phyloP scores from a whole-genome alignment of 208 protist genomes.

The Wallacemonas sp. region DNA sequence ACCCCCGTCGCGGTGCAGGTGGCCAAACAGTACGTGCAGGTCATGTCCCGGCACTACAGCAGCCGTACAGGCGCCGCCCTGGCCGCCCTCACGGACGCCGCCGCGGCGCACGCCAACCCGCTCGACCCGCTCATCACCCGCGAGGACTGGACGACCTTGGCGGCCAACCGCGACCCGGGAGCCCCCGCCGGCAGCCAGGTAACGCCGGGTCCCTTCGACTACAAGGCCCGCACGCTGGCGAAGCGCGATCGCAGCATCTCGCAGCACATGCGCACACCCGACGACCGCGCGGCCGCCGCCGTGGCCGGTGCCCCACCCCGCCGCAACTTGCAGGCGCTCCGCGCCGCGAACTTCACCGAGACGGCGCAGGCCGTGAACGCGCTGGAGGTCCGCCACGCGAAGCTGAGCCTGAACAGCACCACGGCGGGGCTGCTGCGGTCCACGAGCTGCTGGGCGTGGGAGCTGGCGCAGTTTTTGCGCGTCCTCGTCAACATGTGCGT shows the following conservation, averaged over 20 bases:
- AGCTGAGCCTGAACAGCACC: conserved; percentile 42
- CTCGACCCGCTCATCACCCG: conserved; percentile 67
- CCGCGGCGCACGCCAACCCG: conserved; percentile 44
- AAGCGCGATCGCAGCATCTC: conserved; percentile 75
- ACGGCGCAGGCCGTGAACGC: conserved; percentile 49
- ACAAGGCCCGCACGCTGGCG: conserved; percentile 47
- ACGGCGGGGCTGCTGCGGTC: conserved; percentile 38
- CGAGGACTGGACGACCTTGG: conserved; percentile 53
- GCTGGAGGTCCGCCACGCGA: conserved; percentile 46
- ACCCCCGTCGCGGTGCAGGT: conserved; percentile 55
- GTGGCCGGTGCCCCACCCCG: conserved; percentile 14
- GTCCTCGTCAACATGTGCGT: conserved; percentile 59
- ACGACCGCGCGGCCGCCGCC: conserved; percentile 15
- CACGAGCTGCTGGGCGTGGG: conserved; percentile 69
- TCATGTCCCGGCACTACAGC: conserved; percentile 58
- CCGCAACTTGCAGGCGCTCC: conserved; percentile 32
- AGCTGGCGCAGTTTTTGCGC: conserved; percentile 54
- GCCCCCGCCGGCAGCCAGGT: conserved; percentile 62
- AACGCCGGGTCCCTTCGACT: conserved; percentile 31
- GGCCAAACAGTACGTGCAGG: conserved; percentile 60
- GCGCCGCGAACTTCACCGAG: conserved; percentile 61
- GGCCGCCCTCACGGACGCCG: conserved; percentile 47
- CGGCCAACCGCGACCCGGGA: conserved; percentile 65
- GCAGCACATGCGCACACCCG: conserved; percentile 61
- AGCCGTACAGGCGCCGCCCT: conserved; percentile 41